Evolutionary conservation across 1,284 basidiomycete species (phyloP).

Genomic region (Cryptococcus depauperatus): DNA sequence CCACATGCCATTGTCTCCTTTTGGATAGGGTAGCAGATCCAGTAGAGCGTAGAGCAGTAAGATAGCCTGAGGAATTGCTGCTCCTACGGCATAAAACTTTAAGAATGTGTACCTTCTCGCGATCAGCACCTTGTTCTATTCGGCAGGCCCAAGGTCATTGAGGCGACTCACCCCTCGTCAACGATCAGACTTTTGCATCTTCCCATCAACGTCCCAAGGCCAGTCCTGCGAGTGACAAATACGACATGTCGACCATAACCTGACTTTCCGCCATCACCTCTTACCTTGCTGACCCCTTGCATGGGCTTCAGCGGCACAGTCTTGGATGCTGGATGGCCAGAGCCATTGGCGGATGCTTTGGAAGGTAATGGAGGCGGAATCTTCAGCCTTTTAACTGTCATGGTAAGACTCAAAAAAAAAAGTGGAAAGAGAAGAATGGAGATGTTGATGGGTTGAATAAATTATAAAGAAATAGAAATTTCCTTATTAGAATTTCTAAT

Average conservation of each 20-base stretch:
- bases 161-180: conserved; percentile 68
- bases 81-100: conserved; percentile 71
- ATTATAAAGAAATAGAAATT: not conserved
- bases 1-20: conserved; percentile 53
- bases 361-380: conserved; percentile 13
- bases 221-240: conserved; percentile 69
- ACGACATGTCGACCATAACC: conserved; percentile 61
- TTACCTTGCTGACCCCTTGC: conserved; percentile 24
- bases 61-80: conserved; percentile 74
- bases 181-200: conserved; percentile 68
- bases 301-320: conserved; percentile 29
- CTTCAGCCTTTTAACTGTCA: conserved; percentile 3
- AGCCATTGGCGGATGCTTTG: conserved; percentile 10
- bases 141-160: not conserved
- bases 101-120: conserved; percentile 62
- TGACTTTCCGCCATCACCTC: conserved; percentile 27
- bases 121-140: not conserved
- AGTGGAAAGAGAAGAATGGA: not conserved
- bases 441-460: not conserved
- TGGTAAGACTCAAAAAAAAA: not conserved
- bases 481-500: not conserved
- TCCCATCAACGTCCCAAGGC: conserved; percentile 63
- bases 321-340: conserved; percentile 1
- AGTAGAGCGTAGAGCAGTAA: conserved; percentile 65
- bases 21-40: conserved; percentile 60